These are phyloP conservation scores for Corynascus novoguineensis DNA, from an alignment of 495 filamentous ascomycete genomes.

Conservation along the genomic window DNA sequence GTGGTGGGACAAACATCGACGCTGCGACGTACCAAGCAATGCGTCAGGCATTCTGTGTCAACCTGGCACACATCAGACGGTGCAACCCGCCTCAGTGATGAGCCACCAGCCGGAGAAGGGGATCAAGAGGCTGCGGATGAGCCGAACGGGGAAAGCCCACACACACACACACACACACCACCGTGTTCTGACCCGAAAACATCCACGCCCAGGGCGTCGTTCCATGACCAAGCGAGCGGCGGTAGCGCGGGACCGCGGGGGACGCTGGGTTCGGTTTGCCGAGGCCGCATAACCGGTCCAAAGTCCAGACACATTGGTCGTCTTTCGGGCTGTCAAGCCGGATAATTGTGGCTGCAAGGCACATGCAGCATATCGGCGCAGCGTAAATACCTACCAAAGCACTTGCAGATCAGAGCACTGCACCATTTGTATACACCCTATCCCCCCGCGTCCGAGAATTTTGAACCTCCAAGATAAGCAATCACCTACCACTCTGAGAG, in stretches of 20 bases:
- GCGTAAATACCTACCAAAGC: not conserved
- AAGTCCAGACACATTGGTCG: not conserved
- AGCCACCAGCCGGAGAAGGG: conserved; percentile 6
- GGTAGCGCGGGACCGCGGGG: conserved; percentile 2
- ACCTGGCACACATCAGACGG: not conserved
- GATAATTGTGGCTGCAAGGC: conserved; percentile 16
- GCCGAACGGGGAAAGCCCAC: conserved; percentile 6
- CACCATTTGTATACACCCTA: too few relatives aligned
- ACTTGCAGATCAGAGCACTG: too few relatives aligned
- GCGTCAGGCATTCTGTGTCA: not conserved
- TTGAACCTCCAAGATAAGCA: too few relatives aligned
- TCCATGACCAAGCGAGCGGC: not conserved
- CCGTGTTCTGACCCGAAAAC: not conserved
- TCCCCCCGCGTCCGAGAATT: too few relatives aligned
- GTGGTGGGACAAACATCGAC: not conserved
- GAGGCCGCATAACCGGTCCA: conserved; percentile 2
- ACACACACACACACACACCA: conserved; percentile 2
- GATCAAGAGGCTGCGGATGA: conserved; percentile 5
- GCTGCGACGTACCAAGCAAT: not conserved
- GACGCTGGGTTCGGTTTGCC: conserved; percentile 10
- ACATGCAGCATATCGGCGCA: not conserved
- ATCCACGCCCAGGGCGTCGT: conserved; percentile 3
- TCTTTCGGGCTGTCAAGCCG: conserved; percentile 3
- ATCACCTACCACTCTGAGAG: too few relatives aligned
- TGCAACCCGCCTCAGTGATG: conserved; percentile 3